These are phyloP conservation scores for Knoxdaviesia capensis DNA, from an alignment of 2,329 filamentous ascomycete species.

Conservation along the genomic window DNA sequence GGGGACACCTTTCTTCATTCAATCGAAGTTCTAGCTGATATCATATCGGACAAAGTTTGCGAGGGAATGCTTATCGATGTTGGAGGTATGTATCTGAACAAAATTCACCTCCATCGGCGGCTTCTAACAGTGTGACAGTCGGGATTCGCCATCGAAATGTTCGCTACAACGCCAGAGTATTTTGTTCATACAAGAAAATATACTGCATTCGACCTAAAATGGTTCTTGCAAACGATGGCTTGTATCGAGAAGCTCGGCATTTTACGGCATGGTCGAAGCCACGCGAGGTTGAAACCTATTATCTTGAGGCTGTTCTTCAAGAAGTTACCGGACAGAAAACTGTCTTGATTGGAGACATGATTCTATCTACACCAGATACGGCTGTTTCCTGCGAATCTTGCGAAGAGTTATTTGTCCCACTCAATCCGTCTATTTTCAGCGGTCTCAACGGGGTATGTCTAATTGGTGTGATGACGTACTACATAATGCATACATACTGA, in stretches of 20 bases:
- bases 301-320: constrained; percentile 13
- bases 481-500: too few relatives aligned
- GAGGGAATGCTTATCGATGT: constrained; percentile 14
- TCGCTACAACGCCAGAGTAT: constrained; percentile 17
- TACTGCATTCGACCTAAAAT: constrained; percentile 9
- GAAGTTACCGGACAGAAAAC: constrained; percentile 13
- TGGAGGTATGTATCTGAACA: constrained; percentile 8
- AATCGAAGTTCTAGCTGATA: constrained; percentile 13
- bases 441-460: constrained; percentile 40
- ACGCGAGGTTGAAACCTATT: constrained; percentile 15
- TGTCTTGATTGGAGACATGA: constrained; percentile 19
- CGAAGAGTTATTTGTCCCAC: constrained; percentile 14
- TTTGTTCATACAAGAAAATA: constrained; percentile 13
- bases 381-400: constrained; percentile 20
- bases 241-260: constrained; percentile 18
- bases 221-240: constrained; percentile 15
- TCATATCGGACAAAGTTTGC: constrained; percentile 12
- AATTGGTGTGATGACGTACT: background rate
- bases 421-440: constrained; percentile 30
- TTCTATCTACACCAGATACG: constrained; percentile 18
- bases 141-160: constrained; percentile 12
- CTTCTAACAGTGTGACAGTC: background rate
- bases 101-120: constrained; percentile 4
- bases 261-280: constrained; percentile 20
- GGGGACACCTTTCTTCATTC: constrained; percentile 13